Conservation (phyloP, 2,329 filamentous ascomycete species). For the Plectosphaerella plurivora region DNA sequence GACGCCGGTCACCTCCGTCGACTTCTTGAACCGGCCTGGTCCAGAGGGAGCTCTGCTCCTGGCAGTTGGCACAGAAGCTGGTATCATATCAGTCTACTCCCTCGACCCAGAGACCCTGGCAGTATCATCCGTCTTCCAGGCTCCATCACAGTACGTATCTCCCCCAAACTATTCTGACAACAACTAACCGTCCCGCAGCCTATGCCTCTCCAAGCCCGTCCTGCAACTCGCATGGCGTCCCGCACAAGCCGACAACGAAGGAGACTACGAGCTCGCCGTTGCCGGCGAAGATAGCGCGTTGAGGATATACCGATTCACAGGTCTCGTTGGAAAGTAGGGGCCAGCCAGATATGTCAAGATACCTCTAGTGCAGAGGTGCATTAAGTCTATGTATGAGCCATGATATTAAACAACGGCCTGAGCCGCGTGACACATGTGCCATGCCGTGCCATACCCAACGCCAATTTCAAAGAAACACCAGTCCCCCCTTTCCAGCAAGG, state of each 20-base stretch:
- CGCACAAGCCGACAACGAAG: conserved; percentile 7
- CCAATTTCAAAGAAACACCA: neutral
- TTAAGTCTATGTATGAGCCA: conserved; percentile 10
- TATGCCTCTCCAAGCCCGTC: conserved; percentile 60
- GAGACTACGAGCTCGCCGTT: conserved; percentile 38
- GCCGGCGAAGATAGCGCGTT: conserved; percentile 59
- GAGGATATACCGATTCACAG: conserved; percentile 45
- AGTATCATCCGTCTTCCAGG: conserved; percentile 23
- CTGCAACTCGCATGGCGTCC: conserved; percentile 69
- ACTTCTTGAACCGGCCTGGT: conserved; percentile 45
- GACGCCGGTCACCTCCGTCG: conserved; percentile 65
- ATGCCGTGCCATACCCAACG: neutral
- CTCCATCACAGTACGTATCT: conserved; percentile 34
- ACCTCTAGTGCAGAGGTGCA: neutral
- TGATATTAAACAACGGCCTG: neutral
- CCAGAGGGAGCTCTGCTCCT: conserved; percentile 34
- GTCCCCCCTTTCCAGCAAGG: neutral
- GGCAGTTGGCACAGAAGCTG: conserved; percentile 55
- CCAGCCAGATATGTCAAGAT: conserved; percentile 2
- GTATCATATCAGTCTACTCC: conserved; percentile 37
- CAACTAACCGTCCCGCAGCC: conserved; percentile 24
- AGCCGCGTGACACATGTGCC: neutral
- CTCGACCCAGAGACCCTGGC: conserved; percentile 35
- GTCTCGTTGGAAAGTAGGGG: neutral
- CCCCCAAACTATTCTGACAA: neutral